Conservation (phyloP, 257 asterid genomes). For the Linderniella brevidens region DNA sequence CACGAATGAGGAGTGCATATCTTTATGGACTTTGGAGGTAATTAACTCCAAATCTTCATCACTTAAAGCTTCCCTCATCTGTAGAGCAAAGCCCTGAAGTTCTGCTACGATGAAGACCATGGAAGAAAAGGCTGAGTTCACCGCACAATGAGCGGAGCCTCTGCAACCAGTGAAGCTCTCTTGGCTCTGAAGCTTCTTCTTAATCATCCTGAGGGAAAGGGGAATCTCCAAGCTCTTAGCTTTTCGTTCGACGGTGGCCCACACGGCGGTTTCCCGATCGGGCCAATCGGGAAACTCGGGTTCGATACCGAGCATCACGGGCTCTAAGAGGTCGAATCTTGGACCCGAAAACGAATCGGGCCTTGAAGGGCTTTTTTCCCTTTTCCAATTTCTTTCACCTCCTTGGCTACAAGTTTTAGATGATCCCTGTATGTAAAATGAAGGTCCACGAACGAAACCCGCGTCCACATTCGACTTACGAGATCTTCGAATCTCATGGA, state of each 20-base stretch:
- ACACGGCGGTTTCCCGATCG: conserved; percentile 31
- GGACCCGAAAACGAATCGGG: conserved; percentile 25
- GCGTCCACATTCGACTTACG: too few species aligned
- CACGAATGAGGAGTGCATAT: conserved; percentile 50
- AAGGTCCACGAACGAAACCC: too few species aligned
- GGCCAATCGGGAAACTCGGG: conserved; percentile 70
- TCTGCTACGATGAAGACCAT: conserved; percentile 54
- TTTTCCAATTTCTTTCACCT: conserved; percentile 9
- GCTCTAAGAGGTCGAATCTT: conserved; percentile 55
- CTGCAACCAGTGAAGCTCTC: conserved; percentile 17
- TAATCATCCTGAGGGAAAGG: conserved; percentile 59
- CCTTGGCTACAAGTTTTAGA: conserved; percentile 8
- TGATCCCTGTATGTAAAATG: too few species aligned
- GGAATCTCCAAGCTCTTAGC: conserved; percentile 73
- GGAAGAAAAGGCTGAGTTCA: conserved; percentile 51
- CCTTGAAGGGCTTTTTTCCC: conserved; percentile 3
- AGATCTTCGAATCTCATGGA: too few species aligned
- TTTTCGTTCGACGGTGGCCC: conserved; percentile 43
- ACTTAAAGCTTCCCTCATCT: conserved; percentile 45
- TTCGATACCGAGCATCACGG: conserved; percentile 51
- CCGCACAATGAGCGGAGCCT: conserved; percentile 28
- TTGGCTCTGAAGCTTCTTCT: conserved; percentile 42
- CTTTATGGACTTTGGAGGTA: conserved; percentile 32
- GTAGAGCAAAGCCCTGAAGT: conserved; percentile 63
- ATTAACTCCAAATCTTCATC: conserved; percentile 43